These are phyloP conservation scores for Tillandsia leiboldiana DNA, from an alignment of 176 grass and related monocot genomes.

Conservation along the genomic window DNA sequence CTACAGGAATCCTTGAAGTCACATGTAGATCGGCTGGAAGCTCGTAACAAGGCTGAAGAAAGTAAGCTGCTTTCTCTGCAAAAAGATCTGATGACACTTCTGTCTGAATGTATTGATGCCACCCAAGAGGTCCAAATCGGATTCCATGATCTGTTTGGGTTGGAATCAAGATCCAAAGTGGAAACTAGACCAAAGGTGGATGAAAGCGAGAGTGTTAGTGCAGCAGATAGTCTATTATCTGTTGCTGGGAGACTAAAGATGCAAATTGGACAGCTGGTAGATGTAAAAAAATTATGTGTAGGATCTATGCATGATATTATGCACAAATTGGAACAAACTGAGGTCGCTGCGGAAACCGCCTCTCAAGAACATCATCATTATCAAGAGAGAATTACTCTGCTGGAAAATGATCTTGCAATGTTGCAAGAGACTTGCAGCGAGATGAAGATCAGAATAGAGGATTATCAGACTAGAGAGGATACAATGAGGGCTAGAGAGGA, in stretches of 20 bases:
- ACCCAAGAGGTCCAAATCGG: conserved; percentile 37
- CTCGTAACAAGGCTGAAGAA: conserved; percentile 47
- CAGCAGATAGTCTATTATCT: conserved; percentile 39
- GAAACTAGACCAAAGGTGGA: conserved; percentile 28
- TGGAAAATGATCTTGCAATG: conserved; percentile 66
- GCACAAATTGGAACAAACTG: conserved; percentile 47
- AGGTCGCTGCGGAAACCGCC: conserved; percentile 52
- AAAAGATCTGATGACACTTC: conserved; percentile 38
- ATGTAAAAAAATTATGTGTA: conserved; percentile 26
- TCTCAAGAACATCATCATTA: conserved; percentile 37
- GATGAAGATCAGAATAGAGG: conserved; percentile 50
- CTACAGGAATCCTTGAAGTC: conserved; percentile 45
- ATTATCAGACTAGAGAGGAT: conserved; percentile 50
- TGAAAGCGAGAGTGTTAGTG: conserved; percentile 34
- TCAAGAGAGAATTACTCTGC: conserved; percentile 39
- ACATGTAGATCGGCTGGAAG: conserved; percentile 50
- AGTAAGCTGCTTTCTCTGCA: conserved; percentile 43
- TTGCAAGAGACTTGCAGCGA: conserved; percentile 38
- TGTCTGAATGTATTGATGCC: conserved; percentile 51
- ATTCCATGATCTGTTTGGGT: conserved; percentile 26
- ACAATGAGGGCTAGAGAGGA: conserved; percentile 49
- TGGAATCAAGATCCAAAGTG: conserved; percentile 27
- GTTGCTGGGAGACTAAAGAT: conserved; percentile 30
- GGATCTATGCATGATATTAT: conserved; percentile 43
- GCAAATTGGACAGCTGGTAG: conserved; percentile 21